Evolutionary conservation across 2,329 filamentous ascomycete genomes (phyloP).

Genomic region (Ascochyta fabae): DNA sequence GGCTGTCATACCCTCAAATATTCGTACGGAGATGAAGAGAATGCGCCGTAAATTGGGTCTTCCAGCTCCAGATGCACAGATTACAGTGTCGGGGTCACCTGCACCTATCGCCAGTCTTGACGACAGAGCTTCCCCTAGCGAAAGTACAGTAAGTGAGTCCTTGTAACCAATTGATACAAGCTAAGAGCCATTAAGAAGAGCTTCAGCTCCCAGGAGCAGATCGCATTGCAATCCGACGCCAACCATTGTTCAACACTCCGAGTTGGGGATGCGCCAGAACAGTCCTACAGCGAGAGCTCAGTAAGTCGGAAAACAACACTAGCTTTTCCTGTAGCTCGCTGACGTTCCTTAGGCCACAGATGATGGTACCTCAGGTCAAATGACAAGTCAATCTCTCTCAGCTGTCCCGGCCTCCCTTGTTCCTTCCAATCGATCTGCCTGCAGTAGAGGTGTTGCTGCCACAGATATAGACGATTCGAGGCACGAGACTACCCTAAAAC

Average conservation of each 20-base stretch:
- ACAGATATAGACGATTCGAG: not conserved
- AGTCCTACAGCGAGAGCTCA: not conserved
- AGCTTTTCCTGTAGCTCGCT: not conserved
- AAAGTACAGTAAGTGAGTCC: not conserved
- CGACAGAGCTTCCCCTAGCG: not conserved
- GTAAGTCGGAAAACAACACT: not conserved
- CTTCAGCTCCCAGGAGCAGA: not conserved
- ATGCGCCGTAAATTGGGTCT: not conserved
- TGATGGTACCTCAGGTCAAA: not conserved
- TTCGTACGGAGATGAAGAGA: not conserved
- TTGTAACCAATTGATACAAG: not conserved
- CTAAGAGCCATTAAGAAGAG: not conserved
- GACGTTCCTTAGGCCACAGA: not conserved
- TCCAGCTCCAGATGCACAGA: not conserved
- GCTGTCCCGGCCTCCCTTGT: not conserved
- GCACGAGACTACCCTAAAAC: not conserved
- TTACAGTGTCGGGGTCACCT: not conserved
- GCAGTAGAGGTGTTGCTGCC: not conserved
- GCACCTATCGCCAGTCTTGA: not conserved
- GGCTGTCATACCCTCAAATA: not conserved
- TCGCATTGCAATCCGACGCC: not conserved
- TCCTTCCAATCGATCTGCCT: not conserved
- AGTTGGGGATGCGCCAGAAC: not conserved
- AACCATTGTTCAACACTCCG: not conserved
- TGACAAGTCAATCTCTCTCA: not conserved